Conservation (phyloP, 179 eudicot genomes). For the Corrigiola litoralis region DNA sequence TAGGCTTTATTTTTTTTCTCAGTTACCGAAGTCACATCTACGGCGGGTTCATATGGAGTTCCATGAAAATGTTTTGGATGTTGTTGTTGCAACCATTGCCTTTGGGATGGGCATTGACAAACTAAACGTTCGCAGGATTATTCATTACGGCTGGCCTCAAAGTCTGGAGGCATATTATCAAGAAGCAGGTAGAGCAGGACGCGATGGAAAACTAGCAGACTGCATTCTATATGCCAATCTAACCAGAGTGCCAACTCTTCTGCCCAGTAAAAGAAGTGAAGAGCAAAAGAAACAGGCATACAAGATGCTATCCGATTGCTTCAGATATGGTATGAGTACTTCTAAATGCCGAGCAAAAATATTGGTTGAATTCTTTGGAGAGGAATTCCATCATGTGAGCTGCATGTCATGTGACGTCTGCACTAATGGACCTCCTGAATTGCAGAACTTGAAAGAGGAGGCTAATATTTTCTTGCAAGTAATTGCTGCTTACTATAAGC, state of each 20-base stretch:
- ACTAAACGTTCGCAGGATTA: conserved; percentile 76
- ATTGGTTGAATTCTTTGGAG: conserved; percentile 91
- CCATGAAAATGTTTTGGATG: conserved; percentile 62
- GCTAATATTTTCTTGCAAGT: conserved; percentile 55
- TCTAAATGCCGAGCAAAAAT: conserved; percentile 73
- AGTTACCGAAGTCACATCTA: conserved; percentile 83
- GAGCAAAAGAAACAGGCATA: conserved; percentile 78
- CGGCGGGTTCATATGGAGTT: conserved; percentile 83
- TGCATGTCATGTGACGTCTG: conserved; percentile 82
- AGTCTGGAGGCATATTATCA: conserved; percentile 96
- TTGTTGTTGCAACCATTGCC: conserved; percentile 93
- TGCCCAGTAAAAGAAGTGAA: conserved; percentile 69
- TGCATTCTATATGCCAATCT: conserved; percentile 81
- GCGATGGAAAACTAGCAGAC: conserved; percentile 82
- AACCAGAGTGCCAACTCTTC: conserved; percentile 57
- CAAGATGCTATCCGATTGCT: conserved; percentile 89
- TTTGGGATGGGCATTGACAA: conserved; percentile 99
- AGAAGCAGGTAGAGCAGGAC: conserved; percentile 98
- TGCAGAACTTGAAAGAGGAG: conserved; percentile 61
- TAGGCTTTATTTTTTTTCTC: conserved; percentile 3
- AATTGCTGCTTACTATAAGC: conserved; percentile 49
- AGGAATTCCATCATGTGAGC: conserved; percentile 43
- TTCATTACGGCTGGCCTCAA: conserved; percentile 99
- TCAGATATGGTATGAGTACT: conserved; percentile 77
- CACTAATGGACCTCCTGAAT: conserved; percentile 64